These are phyloP conservation scores for Melampsora larici-populina DNA, from an alignment of 1,284 basidiomycete species.

Conservation along the genomic window DNA sequence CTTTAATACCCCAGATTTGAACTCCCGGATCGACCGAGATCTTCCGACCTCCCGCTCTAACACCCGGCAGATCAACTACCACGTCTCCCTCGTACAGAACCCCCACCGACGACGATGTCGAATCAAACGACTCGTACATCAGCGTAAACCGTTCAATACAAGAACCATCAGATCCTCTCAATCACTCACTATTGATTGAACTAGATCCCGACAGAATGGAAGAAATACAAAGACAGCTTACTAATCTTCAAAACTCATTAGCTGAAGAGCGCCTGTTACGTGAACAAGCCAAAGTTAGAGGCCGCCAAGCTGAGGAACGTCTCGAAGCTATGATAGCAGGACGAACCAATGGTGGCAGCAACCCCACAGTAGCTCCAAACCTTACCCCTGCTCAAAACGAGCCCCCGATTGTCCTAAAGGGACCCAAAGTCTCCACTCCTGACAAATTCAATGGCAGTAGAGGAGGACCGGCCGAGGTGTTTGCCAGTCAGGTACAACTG, in stretches of 20 bases:
- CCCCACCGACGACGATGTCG: too few relatives aligned
- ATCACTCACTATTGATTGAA: too few relatives aligned
- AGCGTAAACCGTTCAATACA: too few relatives aligned
- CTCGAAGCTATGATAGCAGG: not conserved
- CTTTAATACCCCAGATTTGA: too few relatives aligned
- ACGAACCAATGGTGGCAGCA: not conserved
- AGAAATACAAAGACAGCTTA: not conserved
- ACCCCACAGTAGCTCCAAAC: too few relatives aligned
- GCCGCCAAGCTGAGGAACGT: too few relatives aligned
- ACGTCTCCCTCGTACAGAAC: too few relatives aligned
- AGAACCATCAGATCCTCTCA: too few relatives aligned
- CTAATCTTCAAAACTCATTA: not conserved
- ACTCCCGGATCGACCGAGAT: too few relatives aligned
- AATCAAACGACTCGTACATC: too few relatives aligned
- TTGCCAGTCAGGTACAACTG: not conserved
- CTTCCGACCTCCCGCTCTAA: too few relatives aligned
- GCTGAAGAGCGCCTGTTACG: not conserved
- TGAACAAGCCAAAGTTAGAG: not conserved
- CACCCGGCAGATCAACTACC: too few relatives aligned
- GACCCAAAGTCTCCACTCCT: not conserved
- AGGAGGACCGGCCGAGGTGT: not conserved
- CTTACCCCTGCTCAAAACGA: not conserved
- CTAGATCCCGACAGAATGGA: not conserved
- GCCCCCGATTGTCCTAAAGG: not conserved
- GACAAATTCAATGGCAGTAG: not conserved